Percentiles rank a stretch among this genome's conserved stretches.
phyloP scores from a whole-genome alignment of 2,329 filamentous ascomycete genomes.

The Bimuria novae-zelandiae region DNA sequence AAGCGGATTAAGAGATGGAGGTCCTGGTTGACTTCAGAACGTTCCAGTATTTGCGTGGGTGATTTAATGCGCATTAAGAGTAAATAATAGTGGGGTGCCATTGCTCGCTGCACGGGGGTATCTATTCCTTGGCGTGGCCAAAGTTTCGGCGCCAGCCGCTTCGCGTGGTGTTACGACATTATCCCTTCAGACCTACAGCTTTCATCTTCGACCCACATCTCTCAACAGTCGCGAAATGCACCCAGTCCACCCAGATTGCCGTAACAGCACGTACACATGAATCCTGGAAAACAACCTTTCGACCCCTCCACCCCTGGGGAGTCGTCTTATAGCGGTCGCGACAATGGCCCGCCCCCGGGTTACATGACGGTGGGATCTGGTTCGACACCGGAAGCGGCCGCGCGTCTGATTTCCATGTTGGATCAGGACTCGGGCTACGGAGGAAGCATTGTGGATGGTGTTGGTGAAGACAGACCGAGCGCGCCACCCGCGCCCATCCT shows the following conservation, averaged over 20 bases:
- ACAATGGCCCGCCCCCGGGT: slow-evolving; percentile 42
- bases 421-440: slow-evolving; percentile 93
- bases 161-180: slow-evolving; percentile 25
- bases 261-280: slow-evolving; percentile 33
- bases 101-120: background rate
- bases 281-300: slow-evolving; percentile 30
- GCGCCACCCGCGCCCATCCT: slow-evolving; percentile 59
- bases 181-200: slow-evolving; percentile 9
- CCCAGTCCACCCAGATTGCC: slow-evolving; percentile 20
- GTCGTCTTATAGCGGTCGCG: slow-evolving; percentile 29
- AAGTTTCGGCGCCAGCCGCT: slow-evolving; percentile 4
- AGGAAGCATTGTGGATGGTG: slow-evolving; percentile 69
- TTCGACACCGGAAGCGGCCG: slow-evolving; percentile 78
- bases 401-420: slow-evolving; percentile 77
- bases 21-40: background rate
- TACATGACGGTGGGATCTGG: slow-evolving; percentile 91
- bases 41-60: too few relatives aligned
- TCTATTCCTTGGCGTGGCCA: background rate
- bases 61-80: too few relatives aligned
- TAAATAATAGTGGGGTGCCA: too few relatives aligned
- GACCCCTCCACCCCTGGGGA: slow-evolving; percentile 29
- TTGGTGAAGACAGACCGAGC: slow-evolving; percentile 62
- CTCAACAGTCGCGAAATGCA: slow-evolving; percentile 37
- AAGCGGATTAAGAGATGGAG: too few relatives aligned
- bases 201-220: slow-evolving; percentile 7